phyloP scores from a whole-genome alignment of 495 filamentous ascomycete genomes.

The Tricharina praecox region DNA sequence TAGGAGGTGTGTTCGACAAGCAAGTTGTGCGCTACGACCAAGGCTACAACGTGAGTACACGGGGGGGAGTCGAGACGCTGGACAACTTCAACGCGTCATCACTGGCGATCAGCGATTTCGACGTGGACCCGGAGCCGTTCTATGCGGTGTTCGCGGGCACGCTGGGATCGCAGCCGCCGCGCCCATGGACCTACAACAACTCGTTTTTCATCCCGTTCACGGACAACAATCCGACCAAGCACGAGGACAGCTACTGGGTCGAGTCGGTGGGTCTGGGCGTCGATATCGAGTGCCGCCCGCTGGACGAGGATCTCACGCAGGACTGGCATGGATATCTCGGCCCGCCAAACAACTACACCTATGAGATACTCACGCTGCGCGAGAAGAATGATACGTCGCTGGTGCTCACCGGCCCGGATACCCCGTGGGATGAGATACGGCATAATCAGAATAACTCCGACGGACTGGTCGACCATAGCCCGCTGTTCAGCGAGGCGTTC shows the following conservation, averaged over 20 bases:
- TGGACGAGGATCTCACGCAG: neutral
- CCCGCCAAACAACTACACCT: neutral
- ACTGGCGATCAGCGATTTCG: slow-evolving; percentile 1
- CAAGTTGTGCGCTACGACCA: neutral
- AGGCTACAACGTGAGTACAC: neutral
- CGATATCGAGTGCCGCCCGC: neutral
- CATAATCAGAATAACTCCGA: too few relatives aligned
- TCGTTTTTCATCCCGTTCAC: neutral
- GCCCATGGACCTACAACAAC: neutral
- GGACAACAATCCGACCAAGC: neutral
- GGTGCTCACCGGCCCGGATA: neutral
- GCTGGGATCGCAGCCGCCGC: neutral
- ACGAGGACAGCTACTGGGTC: slow-evolving; percentile 1
- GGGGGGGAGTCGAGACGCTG: neutral
- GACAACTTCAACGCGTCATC: neutral
- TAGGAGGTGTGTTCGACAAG: slow-evolving; percentile 24
- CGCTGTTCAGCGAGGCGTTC: too few relatives aligned
- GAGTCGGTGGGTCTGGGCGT: neutral
- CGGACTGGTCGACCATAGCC: too few relatives aligned
- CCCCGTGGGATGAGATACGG: too few relatives aligned
- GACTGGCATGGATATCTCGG: neutral
- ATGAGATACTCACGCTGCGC: too few relatives aligned
- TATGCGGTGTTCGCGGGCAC: neutral
- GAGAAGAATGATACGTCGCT: too few relatives aligned
- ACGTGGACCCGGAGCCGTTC: neutral